phyloP scores from a whole-genome alignment of 73 alveolate genomes.

The Tetrahymena thermophila region DNA sequence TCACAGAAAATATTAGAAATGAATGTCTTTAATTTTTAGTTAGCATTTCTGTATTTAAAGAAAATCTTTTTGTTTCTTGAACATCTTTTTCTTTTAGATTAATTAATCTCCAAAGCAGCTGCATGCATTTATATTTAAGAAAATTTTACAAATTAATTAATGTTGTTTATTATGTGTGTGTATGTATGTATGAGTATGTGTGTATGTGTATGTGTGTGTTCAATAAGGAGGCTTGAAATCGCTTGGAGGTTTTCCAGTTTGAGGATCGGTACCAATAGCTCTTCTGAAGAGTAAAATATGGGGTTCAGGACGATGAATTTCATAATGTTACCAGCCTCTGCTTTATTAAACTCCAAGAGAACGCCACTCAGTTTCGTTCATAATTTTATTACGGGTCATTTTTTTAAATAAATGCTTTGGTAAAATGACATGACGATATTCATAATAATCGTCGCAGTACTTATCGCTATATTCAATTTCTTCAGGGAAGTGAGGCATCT shows the following conservation, averaged over 20 bases:
- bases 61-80: neutral
- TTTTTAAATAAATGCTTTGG: conserved; percentile 69
- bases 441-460: conserved; percentile 69
- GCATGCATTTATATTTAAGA: neutral
- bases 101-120: neutral
- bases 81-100: neutral
- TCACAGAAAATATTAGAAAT: neutral
- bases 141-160: no score
- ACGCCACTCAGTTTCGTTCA: conserved; percentile 93
- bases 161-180: neutral
- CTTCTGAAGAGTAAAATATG: conserved; percentile 33
- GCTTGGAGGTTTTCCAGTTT: neutral
- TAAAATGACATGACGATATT: conserved; percentile 74
- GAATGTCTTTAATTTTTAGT: neutral
- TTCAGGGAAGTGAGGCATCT: conserved; percentile 80
- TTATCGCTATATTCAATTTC: conserved; percentile 76
- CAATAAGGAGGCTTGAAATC: neutral
- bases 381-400: conserved; percentile 61
- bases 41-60: no score
- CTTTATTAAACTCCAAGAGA: conserved; percentile 87
- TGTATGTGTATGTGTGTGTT: neutral
- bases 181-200: neutral
- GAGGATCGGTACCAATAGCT: neutral
- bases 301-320: conserved; percentile 55
- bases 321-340: conserved; percentile 91